These are phyloP conservation scores for Fragaria iinumae DNA, from an alignment of 306 rosid species.

Conservation along the genomic window DNA sequence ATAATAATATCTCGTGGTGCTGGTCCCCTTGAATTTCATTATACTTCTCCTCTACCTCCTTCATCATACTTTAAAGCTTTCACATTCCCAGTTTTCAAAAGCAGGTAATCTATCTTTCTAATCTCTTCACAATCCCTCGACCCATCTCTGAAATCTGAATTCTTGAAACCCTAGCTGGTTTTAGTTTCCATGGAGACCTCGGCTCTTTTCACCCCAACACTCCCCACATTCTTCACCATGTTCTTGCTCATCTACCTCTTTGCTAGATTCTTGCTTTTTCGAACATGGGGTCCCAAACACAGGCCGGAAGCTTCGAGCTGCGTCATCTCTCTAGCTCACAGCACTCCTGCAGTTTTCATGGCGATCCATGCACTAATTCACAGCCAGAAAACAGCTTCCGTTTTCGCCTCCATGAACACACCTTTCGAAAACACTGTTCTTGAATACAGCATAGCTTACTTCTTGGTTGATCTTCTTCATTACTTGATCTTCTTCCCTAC, in stretches of 20 bases:
- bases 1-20: neutral
- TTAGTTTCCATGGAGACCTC: conserved; percentile 31
- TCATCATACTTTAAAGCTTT: neutral
- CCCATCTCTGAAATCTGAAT: neutral
- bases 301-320: conserved; percentile 47
- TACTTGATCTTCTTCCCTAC: conserved; percentile 34
- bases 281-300: conserved; percentile 39
- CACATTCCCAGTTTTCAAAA: conserved; percentile 3
- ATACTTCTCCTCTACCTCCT: neutral
- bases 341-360: conserved; percentile 39
- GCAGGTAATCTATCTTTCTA: neutral
- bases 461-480: conserved; percentile 46
- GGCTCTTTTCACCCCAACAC: conserved; percentile 7
- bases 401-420: conserved; percentile 42
- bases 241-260: conserved; percentile 34
- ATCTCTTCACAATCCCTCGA: neutral
- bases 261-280: conserved; percentile 30
- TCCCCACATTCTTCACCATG: conserved; percentile 35
- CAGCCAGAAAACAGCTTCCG: neutral
- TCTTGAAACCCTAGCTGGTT: neutral
- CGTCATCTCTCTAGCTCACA: conserved; percentile 48
- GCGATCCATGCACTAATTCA: conserved; percentile 27
- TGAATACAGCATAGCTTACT: conserved; percentile 47
- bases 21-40: neutral
- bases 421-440: conserved; percentile 27